Evolutionary conservation across 495 filamentous ascomycete genomes (phyloP), one percentile per base, ranked within the genome.

Genomic region (Penicillium cinerascens): DNA sequence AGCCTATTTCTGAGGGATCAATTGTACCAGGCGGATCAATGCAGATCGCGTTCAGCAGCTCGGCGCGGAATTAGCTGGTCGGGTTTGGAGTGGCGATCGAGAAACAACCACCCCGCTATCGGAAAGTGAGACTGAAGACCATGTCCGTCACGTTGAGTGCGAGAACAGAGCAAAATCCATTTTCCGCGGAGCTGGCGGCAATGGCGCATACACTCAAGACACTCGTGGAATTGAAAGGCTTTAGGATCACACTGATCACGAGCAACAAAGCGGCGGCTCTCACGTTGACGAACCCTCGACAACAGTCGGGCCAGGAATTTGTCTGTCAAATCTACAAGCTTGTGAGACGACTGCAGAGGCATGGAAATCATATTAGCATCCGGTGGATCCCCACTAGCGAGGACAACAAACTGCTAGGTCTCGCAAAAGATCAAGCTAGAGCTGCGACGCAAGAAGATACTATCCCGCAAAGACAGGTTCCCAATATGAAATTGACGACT

Each of bases 341-440:
- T 4, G 59, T 59, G 0, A 58, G 36, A 35, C 61, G 50, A 36
- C 36, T 62, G 7, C 47, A 17, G 50, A 62, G 51, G 48, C 37
- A 59, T 7, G 45, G 55, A 47, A 65, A 59, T 39, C 21, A 27
- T 2, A 55, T 65, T 36, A 49, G 35, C 10, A 46, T 62, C 35
- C 47, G 0, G 11, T 61, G 33, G 52, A 22, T 61, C 55, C 52
- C 52, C 4, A 55, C 43, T 5, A 57, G 36, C 39, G 35, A 51
- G 33, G 47, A 65, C 20, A 55, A 62, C 21, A 55, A 57, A 42
- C 56, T 65, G 37, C 29, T 60, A 35, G 53, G 62, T 33, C 59
- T 65, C 41, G 59, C 59, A 16, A 65, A 64, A 52, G 52, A 59
- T 43, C 55, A 65, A 43, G 59, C 59, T 27, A 62, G 62, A 26